Evolutionary conservation across 2,329 filamentous ascomycete genomes (phyloP).

Genomic region (Alternaria arbusti): DNA sequence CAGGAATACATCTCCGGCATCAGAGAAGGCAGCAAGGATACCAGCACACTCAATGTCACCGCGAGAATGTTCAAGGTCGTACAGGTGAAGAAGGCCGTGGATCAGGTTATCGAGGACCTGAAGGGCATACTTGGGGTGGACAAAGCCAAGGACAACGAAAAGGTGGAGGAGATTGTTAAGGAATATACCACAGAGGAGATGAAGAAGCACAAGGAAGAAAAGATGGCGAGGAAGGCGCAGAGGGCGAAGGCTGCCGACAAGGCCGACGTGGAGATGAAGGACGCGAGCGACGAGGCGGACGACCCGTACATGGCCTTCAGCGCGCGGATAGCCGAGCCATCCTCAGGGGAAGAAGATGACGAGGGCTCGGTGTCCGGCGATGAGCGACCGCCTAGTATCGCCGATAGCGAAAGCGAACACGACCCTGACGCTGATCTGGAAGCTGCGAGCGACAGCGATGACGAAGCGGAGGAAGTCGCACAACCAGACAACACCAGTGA

Average conservation of each 20-base stretch:
- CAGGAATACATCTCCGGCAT: slow-evolving; percentile 45
- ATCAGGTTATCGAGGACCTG: slow-evolving; percentile 52
- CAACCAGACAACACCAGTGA: slow-evolving; percentile 10
- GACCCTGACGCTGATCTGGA: slow-evolving; percentile 28
- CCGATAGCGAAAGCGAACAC: slow-evolving; percentile 34
- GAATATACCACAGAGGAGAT: slow-evolving; percentile 21
- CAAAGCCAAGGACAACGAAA: slow-evolving; percentile 16
- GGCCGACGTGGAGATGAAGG: slow-evolving; percentile 28
- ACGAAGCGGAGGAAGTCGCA: slow-evolving; percentile 6
- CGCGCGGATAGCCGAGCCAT: slow-evolving; percentile 49
- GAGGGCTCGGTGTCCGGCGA: slow-evolving; percentile 36
- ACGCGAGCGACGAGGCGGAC: slow-evolving; percentile 37
- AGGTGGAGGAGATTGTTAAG: slow-evolving; percentile 16
- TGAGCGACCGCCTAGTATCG: slow-evolving; percentile 40
- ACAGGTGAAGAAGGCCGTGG: slow-evolving; percentile 62
- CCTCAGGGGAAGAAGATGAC: slow-evolving; percentile 42
- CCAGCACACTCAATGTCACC: slow-evolving; percentile 62
- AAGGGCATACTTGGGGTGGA: slow-evolving; percentile 44
- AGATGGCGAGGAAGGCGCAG: slow-evolving; percentile 33
- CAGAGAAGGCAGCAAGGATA: slow-evolving; percentile 50
- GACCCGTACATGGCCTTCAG: slow-evolving; percentile 45
- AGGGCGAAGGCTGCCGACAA: slow-evolving; percentile 20
- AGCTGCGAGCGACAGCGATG: slow-evolving; percentile 17
- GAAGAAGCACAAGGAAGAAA: slow-evolving; percentile 39
- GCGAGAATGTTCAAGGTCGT: slow-evolving; percentile 66